Evolutionary conservation across 1,139 yeast species (phyloP).

Genomic region (Kluyveromyces sp.): DNA sequence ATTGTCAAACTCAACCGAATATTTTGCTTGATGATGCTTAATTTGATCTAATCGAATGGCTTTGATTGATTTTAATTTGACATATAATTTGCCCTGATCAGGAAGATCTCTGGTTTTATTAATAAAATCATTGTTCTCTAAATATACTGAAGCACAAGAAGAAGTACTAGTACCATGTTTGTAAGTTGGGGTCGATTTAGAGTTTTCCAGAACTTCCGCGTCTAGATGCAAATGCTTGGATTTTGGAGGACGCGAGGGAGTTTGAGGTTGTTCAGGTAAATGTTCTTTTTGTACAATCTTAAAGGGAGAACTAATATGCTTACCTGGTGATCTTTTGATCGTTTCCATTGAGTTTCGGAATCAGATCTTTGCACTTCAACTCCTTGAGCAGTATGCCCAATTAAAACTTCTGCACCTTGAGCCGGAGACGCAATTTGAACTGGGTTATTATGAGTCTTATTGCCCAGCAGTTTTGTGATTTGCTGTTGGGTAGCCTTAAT

Average conservation of each 20-base stretch:
- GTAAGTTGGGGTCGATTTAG: too few relatives aligned
- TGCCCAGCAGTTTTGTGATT: not conserved
- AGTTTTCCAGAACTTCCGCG: too few relatives aligned
- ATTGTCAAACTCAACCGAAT: conserved; percentile 73
- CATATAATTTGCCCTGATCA: conserved; percentile 70
- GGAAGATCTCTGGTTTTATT: conserved; percentile 9
- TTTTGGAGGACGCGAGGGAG: not conserved
- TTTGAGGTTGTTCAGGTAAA: not conserved
- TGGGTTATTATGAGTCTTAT: not conserved
- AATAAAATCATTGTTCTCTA: not conserved
- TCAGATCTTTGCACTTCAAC: not conserved
- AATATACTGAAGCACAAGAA: not conserved
- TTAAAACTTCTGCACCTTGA: not conserved
- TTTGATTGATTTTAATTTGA: conserved; percentile 36
- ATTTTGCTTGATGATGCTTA: conserved; percentile 48
- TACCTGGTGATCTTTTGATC: not conserved
- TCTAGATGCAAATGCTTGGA: too few relatives aligned
- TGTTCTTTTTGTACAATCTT: conserved; percentile 13
- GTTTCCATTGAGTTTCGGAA: not conserved
- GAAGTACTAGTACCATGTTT: not conserved
- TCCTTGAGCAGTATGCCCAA: not conserved
- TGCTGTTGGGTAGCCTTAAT: conserved; percentile 1
- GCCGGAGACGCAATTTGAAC: not conserved
- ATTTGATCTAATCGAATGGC: conserved; percentile 41
- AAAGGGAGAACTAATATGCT: conserved; percentile 11